phyloP scores from a whole-genome alignment of 2,329 filamentous ascomycete species.

The Meredithiella fracta region DNA sequence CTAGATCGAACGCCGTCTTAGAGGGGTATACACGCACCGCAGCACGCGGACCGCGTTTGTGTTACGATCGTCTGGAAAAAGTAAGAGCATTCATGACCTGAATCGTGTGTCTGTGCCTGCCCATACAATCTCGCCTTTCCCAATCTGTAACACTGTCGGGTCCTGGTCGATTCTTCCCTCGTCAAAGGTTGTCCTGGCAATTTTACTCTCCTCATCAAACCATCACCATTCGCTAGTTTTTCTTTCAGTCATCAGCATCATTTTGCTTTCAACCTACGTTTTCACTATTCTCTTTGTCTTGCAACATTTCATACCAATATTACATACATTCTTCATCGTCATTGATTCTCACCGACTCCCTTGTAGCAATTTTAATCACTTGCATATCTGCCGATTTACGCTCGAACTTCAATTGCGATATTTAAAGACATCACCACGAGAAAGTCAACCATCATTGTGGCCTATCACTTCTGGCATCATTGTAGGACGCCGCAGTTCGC shows the following conservation, averaged over 20 bases:
- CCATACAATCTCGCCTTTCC: background rate
- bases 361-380: background rate
- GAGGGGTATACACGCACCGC: background rate
- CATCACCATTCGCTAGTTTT: background rate
- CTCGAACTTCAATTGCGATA: background rate
- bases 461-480: background rate
- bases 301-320: background rate
- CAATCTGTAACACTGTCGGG: background rate
- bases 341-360: background rate
- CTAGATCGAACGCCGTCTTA: background rate
- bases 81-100: background rate
- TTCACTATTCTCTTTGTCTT: background rate
- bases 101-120: conserved; percentile 1
- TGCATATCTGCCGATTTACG: background rate
- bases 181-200: background rate
- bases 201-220: background rate
- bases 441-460: background rate
- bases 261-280: background rate
- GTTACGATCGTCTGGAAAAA: background rate
- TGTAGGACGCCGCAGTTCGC: background rate
- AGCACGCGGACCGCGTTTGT: conserved; percentile 1
- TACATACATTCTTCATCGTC: background rate
- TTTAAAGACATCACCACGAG: background rate
- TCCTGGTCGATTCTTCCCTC: background rate
- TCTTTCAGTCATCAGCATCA: background rate